Evolutionary conservation across 2,329 filamentous ascomycete species (phyloP).

Genomic region (Cladosporium velox): DNA sequence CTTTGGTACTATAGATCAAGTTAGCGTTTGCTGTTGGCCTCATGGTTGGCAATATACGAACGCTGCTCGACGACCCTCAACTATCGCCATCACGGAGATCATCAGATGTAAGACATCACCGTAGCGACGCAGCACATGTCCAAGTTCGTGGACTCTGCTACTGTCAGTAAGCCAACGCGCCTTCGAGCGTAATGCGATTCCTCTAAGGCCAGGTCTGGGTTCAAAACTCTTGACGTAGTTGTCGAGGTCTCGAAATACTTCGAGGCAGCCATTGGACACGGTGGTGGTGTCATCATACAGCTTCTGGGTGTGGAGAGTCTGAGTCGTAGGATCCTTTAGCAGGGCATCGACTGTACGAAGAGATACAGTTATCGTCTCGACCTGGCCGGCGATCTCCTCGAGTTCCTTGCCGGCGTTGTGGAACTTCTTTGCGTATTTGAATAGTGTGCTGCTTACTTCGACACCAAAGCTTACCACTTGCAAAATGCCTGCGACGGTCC

Average conservation of each 20-base stretch:
- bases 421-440: conserved; percentile 3
- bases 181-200: neutral
- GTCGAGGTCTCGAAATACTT: conserved; percentile 14
- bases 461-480: conserved; percentile 16
- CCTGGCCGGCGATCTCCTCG: neutral
- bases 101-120: conserved; percentile 15
- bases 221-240: neutral
- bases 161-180: neutral
- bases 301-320: conserved; percentile 11
- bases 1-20: neutral
- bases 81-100: conserved; percentile 16
- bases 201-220: neutral
- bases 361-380: neutral
- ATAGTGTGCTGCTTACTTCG: conserved; percentile 8
- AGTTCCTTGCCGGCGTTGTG: conserved; percentile 5
- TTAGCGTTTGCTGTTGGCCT: neutral
- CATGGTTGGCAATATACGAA: neutral
- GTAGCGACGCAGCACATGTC: conserved; percentile 1
- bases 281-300: conserved; percentile 9
- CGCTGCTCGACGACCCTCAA: conserved; percentile 16
- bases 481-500: neutral
- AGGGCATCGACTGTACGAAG: neutral
- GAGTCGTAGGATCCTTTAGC: conserved; percentile 1
- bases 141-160: neutral
- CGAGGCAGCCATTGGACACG: conserved; percentile 9